Conservation (phyloP, 2,329 filamentous ascomycete genomes). For the Aspergillus sp. region DNA sequence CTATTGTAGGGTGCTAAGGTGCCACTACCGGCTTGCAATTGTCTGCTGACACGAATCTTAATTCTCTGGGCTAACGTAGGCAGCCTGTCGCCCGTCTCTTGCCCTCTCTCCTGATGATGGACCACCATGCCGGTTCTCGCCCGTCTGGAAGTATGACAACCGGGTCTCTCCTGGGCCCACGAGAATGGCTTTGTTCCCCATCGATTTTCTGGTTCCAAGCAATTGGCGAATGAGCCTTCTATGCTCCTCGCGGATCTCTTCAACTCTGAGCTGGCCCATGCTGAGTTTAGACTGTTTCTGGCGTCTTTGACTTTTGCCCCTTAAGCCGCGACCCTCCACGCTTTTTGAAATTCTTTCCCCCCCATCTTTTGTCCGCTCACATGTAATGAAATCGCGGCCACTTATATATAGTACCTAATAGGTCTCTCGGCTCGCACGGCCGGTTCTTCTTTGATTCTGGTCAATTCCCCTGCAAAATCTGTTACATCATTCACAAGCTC, state of each 20-base stretch:
- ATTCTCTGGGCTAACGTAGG: slow-evolving; percentile 7
- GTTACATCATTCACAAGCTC: slow-evolving; percentile 2
- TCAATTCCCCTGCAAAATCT: neutral
- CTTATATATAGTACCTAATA: neutral
- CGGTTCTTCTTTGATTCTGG: neutral
- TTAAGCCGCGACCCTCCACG: slow-evolving; percentile 3
- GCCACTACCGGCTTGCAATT: slow-evolving; percentile 6
- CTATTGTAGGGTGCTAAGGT: slow-evolving; percentile 9
- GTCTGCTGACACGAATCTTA: slow-evolving; percentile 12
- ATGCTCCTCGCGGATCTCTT: slow-evolving; percentile 1
- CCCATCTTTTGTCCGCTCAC: neutral
- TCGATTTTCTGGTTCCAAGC: slow-evolving; percentile 1
- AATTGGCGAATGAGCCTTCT: neutral
- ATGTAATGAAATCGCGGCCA: neutral
- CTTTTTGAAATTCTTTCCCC: neutral
- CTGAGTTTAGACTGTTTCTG: slow-evolving; percentile 1
- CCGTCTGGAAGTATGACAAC: neutral
- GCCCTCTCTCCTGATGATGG: neutral
- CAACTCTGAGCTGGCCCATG: slow-evolving; percentile 1
- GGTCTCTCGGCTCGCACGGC: neutral
- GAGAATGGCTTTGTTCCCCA: neutral
- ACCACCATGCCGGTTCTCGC: neutral
- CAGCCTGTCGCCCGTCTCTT: neutral
- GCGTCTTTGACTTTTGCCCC: neutral
- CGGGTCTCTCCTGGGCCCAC: neutral